Base-by-base conservation (phyloP, 768 basidiomycete species). In the Hemileccinum impolitum region DNA sequence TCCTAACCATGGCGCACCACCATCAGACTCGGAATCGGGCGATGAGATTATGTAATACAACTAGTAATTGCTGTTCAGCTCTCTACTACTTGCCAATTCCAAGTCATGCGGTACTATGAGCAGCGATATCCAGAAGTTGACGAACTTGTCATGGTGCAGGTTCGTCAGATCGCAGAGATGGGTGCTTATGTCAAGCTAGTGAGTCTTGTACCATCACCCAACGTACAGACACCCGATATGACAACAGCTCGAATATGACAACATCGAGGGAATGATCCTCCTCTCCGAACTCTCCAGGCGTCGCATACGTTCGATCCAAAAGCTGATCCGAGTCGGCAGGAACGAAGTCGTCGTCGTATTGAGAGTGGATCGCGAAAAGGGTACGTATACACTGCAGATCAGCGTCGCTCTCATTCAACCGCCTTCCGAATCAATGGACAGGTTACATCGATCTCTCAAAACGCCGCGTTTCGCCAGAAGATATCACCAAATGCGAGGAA, bases 401-500 rank as follows among this genome's bases (percentile, higher is more conserved):
- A 23, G 23, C 3, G 1, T 17, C 32, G 26, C 35, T 3, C n/a
- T 12, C 7, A 7, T 2, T 14, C 56, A 95, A 8, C 9, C 23
- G 6, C 23, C 6, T 23, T 23, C 6, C 23, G 23, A 23, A 23
- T 23, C 3, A 23, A 23, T 23, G 23, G 6, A 23, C 23, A 23
- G 94, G 95, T 10, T 98, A 99, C 72, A 99, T 99, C 65, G 96
- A 99, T 79, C 78, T 98, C 21, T 97, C 94, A 42, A 99, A 99
- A 76, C 85, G 96, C 53, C 87, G 95, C 58, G 96, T 99, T 4
- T 96, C 94, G 3, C 88, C 95, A 3, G 96, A 99, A 66, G 96
- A 98, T 65, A 95, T 99, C 64, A 83, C 85, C n/a, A 96, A 96
- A 71, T 98, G 96, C 72, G 95, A 98, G 67, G 95, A 97, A 61